Evolutionary conservation across 768 basidiomycete genomes (phyloP), one percentile per base, ranked within the genome.

Genomic region (Lentinula sp.): DNA sequence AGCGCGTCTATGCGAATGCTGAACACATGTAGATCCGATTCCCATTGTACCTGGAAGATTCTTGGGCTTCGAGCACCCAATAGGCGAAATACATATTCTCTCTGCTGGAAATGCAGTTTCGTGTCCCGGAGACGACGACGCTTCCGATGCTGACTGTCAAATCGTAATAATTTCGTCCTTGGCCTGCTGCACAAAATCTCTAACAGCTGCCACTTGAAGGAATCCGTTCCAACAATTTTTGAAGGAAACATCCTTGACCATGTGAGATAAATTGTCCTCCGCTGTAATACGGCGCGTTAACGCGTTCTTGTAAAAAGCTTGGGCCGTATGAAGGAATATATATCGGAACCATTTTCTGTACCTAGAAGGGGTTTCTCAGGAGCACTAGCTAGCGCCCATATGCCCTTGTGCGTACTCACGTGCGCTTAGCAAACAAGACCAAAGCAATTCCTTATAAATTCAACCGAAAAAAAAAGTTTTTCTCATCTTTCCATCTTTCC

Each of bases 81-180:
- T 59, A 16, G 70, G 69, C 21, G 74, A 75, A 57, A 65, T 68
- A 4, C 71, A 73, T 62, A 73, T 74, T 60, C 60, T 71, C 52
- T 70, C 72, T 39, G 65, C 67, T 18, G 72, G 70, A 0, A 73
- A 70, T 16, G 83, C 81, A 79, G 66, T 68, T 4, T 52, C 64
- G 2, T 83, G 82, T 52, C 69, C 78, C 0, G 76, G 82, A 5
- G 78, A 84, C 59, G 83, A 84, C 59, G 83, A 84, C 64, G 63
- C 73, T 5, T 77, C 75, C 59, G 58, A 48, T 0, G 63, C 73
- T 63, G 78, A 79, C 67, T 83, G 81, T 69, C 68, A 61, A 32
- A 69, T 72, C 15, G 77, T 76, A 23, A 55, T 13, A 2, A 39
- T 13, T 43, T 43, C 13, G 6, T 43, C 21, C n/a, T 49, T 49